phyloP scores from a whole-genome alignment of 768 basidiomycete species.

The Lactifluus volemus region DNA sequence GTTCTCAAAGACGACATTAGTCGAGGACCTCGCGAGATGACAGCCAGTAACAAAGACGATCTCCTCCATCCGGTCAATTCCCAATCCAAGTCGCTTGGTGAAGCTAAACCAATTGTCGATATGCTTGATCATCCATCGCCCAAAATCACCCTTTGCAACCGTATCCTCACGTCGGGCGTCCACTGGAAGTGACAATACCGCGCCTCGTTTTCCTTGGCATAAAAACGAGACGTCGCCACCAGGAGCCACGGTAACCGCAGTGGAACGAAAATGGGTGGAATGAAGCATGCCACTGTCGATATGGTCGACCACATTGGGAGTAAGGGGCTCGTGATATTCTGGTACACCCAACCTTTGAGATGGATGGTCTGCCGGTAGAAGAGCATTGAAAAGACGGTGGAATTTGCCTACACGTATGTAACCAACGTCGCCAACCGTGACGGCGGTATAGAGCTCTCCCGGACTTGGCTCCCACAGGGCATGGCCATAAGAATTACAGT shows the following conservation, averaged over 20 bases:
- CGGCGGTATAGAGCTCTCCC: neutral
- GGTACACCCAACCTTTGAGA: neutral
- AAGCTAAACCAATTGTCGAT: neutral
- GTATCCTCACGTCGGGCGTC: neutral
- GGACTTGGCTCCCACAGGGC: slow-evolving; percentile 18
- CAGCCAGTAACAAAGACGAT: neutral
- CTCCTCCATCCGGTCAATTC: neutral
- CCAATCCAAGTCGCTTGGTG: neutral
- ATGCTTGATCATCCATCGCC: neutral
- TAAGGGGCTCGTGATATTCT: neutral
- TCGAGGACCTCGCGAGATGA: neutral
- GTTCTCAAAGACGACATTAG: neutral
- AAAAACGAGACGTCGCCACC: neutral
- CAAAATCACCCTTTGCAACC: neutral
- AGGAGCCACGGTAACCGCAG: neutral
- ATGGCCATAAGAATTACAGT: neutral
- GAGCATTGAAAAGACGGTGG: slow-evolving; percentile 16
- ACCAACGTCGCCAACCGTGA: slow-evolving; percentile 21
- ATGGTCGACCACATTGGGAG: neutral
- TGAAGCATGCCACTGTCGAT: neutral
- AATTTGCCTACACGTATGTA: slow-evolving; percentile 16
- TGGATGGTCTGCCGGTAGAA: neutral
- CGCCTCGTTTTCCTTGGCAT: neutral
- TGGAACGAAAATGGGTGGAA: neutral
- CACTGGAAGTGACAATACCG: slow-evolving; percentile 1